phyloP scores from a whole-genome alignment of 2,329 filamentous ascomycete species.

The Lomentospora prolificans region DNA sequence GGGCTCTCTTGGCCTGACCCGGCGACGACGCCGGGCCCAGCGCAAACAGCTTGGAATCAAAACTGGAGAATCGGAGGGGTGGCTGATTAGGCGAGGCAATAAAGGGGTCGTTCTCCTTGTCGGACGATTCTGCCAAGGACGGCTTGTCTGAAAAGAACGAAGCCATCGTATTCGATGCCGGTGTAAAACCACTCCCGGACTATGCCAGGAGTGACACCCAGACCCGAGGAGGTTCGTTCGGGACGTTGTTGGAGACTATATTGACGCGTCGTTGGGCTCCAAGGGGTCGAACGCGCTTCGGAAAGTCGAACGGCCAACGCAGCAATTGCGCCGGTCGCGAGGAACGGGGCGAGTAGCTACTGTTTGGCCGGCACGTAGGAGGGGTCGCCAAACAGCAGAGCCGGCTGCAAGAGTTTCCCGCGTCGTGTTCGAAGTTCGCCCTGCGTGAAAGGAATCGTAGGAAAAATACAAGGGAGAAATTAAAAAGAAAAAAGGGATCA shows the following conservation, averaged over 20 bases:
- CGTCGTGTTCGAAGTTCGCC: not conserved
- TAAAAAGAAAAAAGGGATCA: not conserved
- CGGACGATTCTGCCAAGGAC: conserved; percentile 27
- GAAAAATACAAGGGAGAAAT: not conserved
- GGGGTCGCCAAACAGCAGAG: not conserved
- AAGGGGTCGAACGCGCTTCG: not conserved
- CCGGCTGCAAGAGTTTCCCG: not conserved
- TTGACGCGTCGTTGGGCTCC: not conserved
- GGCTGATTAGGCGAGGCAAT: conserved; percentile 25
- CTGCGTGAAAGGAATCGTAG: not conserved
- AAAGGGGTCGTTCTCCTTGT: conserved; percentile 45
- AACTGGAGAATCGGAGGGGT: conserved; percentile 67
- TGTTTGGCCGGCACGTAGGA: not conserved
- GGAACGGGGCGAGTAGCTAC: not conserved
- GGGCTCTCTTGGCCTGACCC: conserved; percentile 73
- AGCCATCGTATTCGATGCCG: conserved; percentile 26
- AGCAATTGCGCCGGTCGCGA: not conserved
- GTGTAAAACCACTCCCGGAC: conserved; percentile 8
- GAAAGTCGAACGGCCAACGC: not conserved
- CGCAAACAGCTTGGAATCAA: conserved; percentile 72
- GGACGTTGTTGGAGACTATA: not conserved
- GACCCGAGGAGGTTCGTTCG: not conserved
- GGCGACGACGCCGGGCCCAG: conserved; percentile 70
- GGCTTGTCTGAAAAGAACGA: conserved; percentile 33
- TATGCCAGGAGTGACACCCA: conserved; percentile 1